Evolutionary conservation across 495 filamentous ascomycete genomes (phyloP).

Genomic region (Aspergillus affinis): DNA sequence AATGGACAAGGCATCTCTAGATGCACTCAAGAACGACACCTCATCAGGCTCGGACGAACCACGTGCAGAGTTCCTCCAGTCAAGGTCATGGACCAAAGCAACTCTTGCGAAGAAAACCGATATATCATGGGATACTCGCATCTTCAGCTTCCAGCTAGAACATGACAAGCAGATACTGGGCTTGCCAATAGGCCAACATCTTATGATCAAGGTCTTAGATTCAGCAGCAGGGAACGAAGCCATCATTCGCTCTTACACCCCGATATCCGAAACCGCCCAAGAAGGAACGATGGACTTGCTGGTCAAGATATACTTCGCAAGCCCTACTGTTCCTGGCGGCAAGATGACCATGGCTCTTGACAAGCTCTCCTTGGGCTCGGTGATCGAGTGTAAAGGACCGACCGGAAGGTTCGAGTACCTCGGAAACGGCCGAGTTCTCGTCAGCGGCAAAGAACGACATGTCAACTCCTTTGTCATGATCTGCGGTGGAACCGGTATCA

Average conservation of each 20-base stretch:
- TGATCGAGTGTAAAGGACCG: slow-evolving; percentile 87
- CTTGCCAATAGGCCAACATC: slow-evolving; percentile 84
- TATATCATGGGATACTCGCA: slow-evolving; percentile 77
- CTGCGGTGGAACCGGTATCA: slow-evolving; percentile 85
- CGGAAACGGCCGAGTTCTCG: slow-evolving; percentile 60
- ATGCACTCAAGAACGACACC: slow-evolving; percentile 43
- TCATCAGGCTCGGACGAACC: slow-evolving; percentile 33
- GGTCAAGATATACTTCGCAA: slow-evolving; percentile 82
- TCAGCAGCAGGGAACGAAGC: slow-evolving; percentile 56
- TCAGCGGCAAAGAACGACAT: slow-evolving; percentile 57
- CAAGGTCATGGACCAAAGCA: slow-evolving; percentile 69
- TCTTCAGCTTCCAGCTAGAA: slow-evolving; percentile 82
- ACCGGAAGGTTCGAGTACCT: slow-evolving; percentile 86
- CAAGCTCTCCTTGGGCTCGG: slow-evolving; percentile 63
- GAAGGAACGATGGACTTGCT: slow-evolving; percentile 70
- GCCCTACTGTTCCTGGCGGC: slow-evolving; percentile 59
- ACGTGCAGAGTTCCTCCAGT: slow-evolving; percentile 65
- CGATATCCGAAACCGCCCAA: slow-evolving; percentile 64
- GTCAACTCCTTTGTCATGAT: slow-evolving; percentile 84
- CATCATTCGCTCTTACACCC: slow-evolving; percentile 88
- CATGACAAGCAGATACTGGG: slow-evolving; percentile 70
- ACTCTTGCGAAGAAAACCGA: slow-evolving; percentile 62
- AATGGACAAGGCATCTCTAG: slow-evolving; percentile 58
- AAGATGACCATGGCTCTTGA: slow-evolving; percentile 86
- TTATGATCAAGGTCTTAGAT: slow-evolving; percentile 81